Conservation (phyloP, 345 rosid species). For the Dovyalis caffra region DNA sequence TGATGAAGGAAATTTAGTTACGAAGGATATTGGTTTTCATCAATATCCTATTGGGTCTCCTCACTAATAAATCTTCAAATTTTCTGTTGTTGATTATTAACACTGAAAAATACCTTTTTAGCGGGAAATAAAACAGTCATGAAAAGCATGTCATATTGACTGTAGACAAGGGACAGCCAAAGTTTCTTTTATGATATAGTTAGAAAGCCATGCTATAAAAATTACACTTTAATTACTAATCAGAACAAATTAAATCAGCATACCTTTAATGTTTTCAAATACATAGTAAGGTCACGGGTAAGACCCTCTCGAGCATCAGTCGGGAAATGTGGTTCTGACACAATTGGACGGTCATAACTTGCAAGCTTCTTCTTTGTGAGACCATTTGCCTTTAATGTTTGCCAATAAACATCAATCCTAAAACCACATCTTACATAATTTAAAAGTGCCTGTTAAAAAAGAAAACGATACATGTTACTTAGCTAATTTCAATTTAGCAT, state of each 20-base stretch:
- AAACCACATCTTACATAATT: slow-evolving; percentile 34
- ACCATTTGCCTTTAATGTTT: slow-evolving; percentile 35
- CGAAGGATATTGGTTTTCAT: no score
- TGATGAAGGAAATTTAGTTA: no score
- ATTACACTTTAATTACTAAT: background rate
- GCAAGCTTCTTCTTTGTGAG: slow-evolving; percentile 42
- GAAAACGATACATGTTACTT: background rate
- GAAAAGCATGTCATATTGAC: no score
- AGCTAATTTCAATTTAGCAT: no score
- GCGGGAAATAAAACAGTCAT: no score
- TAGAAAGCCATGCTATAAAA: background rate
- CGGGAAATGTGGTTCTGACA: slow-evolving; percentile 42
- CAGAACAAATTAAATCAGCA: background rate
- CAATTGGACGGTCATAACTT: slow-evolving; percentile 47
- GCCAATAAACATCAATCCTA: slow-evolving; percentile 40
- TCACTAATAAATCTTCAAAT: no score
- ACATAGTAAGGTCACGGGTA: slow-evolving; percentile 37
- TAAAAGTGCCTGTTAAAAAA: slow-evolving; percentile 37
- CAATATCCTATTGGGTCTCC: no score
- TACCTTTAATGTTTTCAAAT: slow-evolving; percentile 46
- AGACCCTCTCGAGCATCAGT: slow-evolving; percentile 37
- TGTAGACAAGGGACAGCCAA: slow-evolving; percentile 47
- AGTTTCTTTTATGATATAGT: slow-evolving; percentile 2
- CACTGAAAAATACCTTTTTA: no score
- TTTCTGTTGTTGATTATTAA: no score